These are phyloP conservation scores for Rhytidhysteron rufulum DNA, from an alignment of 2,329 filamentous ascomycete genomes.

Conservation along the genomic window DNA sequence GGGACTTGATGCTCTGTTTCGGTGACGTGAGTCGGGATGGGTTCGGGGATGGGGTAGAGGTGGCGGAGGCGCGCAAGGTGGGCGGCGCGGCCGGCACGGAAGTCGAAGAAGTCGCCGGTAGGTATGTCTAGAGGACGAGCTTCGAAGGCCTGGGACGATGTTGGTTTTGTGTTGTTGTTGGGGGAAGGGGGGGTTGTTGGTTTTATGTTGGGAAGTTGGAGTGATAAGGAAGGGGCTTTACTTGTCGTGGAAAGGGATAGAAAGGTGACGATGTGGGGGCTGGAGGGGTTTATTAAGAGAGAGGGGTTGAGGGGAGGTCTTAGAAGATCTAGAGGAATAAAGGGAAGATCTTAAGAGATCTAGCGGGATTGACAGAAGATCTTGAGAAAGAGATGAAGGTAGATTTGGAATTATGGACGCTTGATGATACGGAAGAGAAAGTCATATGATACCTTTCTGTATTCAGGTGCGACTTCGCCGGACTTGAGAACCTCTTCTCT, in stretches of 20 bases:
- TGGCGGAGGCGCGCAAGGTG: slow-evolving; percentile 26
- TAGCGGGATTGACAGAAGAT: too few relatives aligned
- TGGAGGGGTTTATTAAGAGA: too few relatives aligned
- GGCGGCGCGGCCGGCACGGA: slow-evolving; percentile 18
- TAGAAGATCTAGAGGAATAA: too few relatives aligned
- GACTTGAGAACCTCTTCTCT: slow-evolving; percentile 2
- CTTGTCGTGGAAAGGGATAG: too few relatives aligned
- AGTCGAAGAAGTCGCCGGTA: slow-evolving; percentile 14
- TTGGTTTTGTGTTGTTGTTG: background rate
- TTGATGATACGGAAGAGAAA: background rate
- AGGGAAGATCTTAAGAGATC: too few relatives aligned
- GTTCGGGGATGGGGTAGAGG: slow-evolving; percentile 26
- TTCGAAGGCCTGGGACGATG: slow-evolving; percentile 18
- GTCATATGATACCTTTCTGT: slow-evolving; percentile 10
- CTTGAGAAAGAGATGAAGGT: too few relatives aligned
- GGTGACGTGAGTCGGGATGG: slow-evolving; percentile 23
- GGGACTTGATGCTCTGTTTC: slow-evolving; percentile 24
- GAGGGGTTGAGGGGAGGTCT: too few relatives aligned
- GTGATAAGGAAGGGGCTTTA: too few relatives aligned
- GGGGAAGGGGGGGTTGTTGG: too few relatives aligned
- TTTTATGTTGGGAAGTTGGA: too few relatives aligned
- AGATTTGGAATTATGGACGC: too few relatives aligned
- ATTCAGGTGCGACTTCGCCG: slow-evolving; percentile 14
- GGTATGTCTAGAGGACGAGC: slow-evolving; percentile 16
- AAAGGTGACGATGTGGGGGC: too few relatives aligned